Percentiles rank a stretch among this genome's conserved stretches.
phyloP scores from a whole-genome alignment of 192 early-diverging fungal species.

The Coemansia sp. region DNA sequence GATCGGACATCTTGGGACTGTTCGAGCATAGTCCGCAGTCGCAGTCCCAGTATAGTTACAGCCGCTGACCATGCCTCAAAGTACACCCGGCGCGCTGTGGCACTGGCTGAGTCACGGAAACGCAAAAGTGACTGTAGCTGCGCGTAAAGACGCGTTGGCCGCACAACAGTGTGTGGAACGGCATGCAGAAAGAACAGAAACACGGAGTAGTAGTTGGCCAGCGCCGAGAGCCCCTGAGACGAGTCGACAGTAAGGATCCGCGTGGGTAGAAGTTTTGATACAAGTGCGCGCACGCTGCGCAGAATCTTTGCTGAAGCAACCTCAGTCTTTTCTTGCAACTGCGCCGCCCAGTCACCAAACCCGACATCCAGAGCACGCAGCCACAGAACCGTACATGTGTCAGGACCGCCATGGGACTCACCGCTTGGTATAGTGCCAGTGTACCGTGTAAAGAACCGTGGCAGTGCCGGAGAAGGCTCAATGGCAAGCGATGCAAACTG shows the following conservation, averaged over 20 bases:
- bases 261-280: constrained; percentile 52
- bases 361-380: constrained; percentile 30
- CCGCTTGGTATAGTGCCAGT: constrained; percentile 9
- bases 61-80: constrained; percentile 54
- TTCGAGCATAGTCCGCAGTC: constrained; percentile 15
- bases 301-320: constrained; percentile 1
- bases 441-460: constrained; percentile 51
- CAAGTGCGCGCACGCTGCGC: constrained; percentile 31
- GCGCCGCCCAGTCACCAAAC: constrained; percentile 20
- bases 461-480: constrained; percentile 47
- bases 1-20: no score
- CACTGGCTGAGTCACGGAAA: constrained; percentile 41
- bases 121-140: constrained; percentile 46
- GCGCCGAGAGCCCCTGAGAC: constrained; percentile 22
- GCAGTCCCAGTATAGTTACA: constrained; percentile 8
- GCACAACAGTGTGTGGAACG: constrained; percentile 39
- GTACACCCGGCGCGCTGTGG: constrained; percentile 41
- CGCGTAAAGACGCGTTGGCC: constrained; percentile 29
- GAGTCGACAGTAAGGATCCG: constrained; percentile 38
- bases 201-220: constrained; percentile 51
- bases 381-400: constrained; percentile 43
- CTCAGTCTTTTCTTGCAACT: not conserved
- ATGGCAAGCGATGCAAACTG: constrained; percentile 40
- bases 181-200: constrained; percentile 53
- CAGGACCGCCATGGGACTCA: constrained; percentile 5